Evolutionary conservation across 305 asterid species (phyloP).

Genomic region (Fraxinus angustifolia): DNA sequence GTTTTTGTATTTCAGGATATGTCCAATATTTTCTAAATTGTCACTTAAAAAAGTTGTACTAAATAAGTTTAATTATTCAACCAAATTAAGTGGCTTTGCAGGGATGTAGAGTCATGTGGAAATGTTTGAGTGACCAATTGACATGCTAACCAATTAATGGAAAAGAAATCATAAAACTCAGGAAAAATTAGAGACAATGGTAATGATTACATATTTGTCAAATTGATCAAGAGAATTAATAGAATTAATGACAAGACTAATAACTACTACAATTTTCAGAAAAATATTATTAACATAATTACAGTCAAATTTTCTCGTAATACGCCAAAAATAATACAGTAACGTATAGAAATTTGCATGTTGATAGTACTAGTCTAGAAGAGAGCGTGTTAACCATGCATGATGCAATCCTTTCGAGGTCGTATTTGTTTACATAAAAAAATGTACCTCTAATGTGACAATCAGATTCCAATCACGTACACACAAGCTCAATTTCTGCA

Average conservation of each 20-base stretch:
- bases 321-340: background rate
- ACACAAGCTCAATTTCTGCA: too few relatives aligned
- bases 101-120: background rate
- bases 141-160: background rate
- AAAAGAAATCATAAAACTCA: background rate
- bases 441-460: background rate
- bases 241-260: background rate
- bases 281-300: background rate
- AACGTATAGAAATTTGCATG: background rate
- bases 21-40: background rate
- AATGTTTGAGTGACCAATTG: background rate
- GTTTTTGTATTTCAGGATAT: background rate
- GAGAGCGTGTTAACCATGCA: background rate
- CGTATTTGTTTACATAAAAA: background rate
- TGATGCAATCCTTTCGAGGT: background rate
- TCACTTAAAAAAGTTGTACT: background rate
- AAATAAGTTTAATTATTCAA: background rate
- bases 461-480: too few relatives aligned
- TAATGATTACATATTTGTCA: slow-evolving; percentile 5
- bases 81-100: background rate
- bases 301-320: background rate
- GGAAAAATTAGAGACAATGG: background rate
- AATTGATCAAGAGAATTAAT: background rate
- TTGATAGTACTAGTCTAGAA: background rate
- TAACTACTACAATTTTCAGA: background rate